Evolutionary conservation across 2,329 filamentous ascomycete species (phyloP).

Genomic region (Xylaria sp.): DNA sequence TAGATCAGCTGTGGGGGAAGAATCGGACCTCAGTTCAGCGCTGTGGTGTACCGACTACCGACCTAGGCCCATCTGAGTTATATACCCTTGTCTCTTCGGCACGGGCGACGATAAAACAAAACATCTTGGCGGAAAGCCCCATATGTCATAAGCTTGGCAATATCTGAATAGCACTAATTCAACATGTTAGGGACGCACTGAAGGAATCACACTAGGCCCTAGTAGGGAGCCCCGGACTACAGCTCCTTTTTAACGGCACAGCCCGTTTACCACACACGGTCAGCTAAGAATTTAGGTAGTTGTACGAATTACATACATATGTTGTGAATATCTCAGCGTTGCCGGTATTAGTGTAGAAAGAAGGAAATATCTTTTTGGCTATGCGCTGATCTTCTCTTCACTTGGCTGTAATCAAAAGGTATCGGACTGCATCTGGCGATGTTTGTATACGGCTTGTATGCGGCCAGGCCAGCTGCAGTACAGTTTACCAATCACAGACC

Average conservation of each 20-base stretch:
- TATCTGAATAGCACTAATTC: conserved; percentile 5
- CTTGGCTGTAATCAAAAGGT: neutral
- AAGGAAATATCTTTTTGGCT: no score
- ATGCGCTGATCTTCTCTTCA: no score
- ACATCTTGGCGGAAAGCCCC: conserved; percentile 18
- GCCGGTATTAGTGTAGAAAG: neutral
- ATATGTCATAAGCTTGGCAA: conserved; percentile 24
- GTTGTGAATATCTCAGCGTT: neutral
- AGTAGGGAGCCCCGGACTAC: conserved; percentile 11
- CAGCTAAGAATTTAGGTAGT: neutral
- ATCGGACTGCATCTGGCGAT: neutral
- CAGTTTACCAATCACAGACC: conserved; percentile 8
- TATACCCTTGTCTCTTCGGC: neutral
- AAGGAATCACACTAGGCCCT: conserved; percentile 23
- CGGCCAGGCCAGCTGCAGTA: neutral
- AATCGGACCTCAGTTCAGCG: neutral
- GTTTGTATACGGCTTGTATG: neutral
- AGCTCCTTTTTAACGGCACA: conserved; percentile 19
- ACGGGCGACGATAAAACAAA: neutral
- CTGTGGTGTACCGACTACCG: neutral
- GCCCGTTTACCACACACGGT: neutral
- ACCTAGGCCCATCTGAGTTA: neutral
- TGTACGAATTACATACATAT: conserved; percentile 19
- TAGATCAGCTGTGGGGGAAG: conserved; percentile 26
- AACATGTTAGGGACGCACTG: conserved; percentile 9